Percentiles rank a stretch among this genome's conserved stretches.
Evolutionary conservation across 495 filamentous ascomycete species (phyloP).

Genomic region (Cercophora scortea): DNA sequence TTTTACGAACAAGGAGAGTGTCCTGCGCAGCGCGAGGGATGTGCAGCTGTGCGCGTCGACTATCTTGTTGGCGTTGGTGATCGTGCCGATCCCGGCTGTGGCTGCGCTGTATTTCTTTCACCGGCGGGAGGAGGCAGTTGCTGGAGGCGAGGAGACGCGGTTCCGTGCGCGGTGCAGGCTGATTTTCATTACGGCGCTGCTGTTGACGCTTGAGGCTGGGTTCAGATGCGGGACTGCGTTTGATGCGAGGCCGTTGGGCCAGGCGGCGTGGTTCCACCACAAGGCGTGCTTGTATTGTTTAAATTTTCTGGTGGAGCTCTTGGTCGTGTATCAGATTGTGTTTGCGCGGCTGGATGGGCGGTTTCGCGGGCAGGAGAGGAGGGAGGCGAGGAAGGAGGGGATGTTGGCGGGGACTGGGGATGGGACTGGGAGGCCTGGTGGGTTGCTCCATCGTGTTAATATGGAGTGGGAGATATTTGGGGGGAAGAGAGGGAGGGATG

Average conservation of each 20-base stretch:
- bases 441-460: no score
- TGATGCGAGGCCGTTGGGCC: background rate
- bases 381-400: no score
- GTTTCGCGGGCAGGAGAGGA: no score
- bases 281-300: conserved; percentile 8
- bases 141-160: background rate
- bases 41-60: conserved; percentile 57
- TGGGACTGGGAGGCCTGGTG: no score
- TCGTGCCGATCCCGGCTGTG: conserved; percentile 52
- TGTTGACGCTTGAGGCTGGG: conserved; percentile 7
- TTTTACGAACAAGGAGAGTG: conserved; percentile 46
- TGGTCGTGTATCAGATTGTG: background rate
- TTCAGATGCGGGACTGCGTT: conserved; percentile 6
- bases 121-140: background rate
- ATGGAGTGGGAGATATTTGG: no score
- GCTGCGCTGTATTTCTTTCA: background rate
- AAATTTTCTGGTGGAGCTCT: conserved; percentile 4
- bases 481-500: no score
- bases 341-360: no score
- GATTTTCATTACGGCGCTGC: background rate
- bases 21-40: conserved; percentile 35
- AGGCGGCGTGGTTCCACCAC: conserved; percentile 3
- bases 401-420: no score
- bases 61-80: conserved; percentile 55
- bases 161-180: background rate